Evolutionary conservation across 306 rosid species (phyloP), one percentile per base, ranked within the genome.

Genomic region (Pyrus bretschneideri): DNA sequence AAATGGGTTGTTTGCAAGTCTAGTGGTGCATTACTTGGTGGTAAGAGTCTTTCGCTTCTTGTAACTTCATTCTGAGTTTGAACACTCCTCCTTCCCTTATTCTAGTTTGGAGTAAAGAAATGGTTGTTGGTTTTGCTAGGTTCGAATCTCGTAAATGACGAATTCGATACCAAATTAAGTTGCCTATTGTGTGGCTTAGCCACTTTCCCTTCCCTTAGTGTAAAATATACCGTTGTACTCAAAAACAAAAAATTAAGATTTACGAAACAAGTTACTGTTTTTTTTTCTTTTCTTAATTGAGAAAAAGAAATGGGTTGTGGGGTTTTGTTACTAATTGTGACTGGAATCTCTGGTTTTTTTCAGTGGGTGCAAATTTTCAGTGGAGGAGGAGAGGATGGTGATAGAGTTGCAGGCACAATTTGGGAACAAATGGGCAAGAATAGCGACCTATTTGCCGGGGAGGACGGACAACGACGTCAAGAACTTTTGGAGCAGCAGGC

Each of bases 401-500:
- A 90, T 92, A 72, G 98, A 94, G 45, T 84, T 94, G 88, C 96
- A 94, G 82, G 88, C 86, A 59, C 87, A 90, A 31, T 81, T 85
- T 54, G 98, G 98, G 65, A 94, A 94, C 93, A 94, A 81, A 81
- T 94, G 98, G 98, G 98, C 97, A 15, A 90, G 79, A 83, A 92
- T 94, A 35, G 97, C 98, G 5, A 86, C 97, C 3, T 84, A 85
- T 78, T 76, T 94, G 80, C 59, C 92, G 0, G 98, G 97, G 5
- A 85, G 97, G 81, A 94, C 97, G 11, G 97, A 92, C 79, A 94
- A 94, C 59, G 98, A 94, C 74, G 97, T 94, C 4, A 94, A 94
- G 87, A 94, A 94, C 81, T 94, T 94, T 81, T 94, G 97, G 98
- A 94, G 98, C 80, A 92, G 97, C 55, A 87, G 97, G 81, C 89